phyloP scores from a whole-genome alignment of 768 basidiomycete species.

The Crepidotus variabilis region DNA sequence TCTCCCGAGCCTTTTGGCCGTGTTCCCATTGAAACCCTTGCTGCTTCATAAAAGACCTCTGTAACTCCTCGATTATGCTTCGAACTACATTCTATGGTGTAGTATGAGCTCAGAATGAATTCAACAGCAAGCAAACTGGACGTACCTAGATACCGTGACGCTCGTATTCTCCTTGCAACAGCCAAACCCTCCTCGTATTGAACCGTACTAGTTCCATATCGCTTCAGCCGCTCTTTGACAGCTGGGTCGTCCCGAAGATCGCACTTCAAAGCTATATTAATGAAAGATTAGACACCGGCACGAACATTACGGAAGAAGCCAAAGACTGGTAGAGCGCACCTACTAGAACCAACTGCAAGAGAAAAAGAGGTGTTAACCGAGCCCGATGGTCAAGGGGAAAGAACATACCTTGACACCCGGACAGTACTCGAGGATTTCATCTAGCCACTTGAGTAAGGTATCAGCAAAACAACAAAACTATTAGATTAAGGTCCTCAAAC shows the following conservation, averaged over 20 bases:
- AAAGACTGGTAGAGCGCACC: slow-evolving; percentile 46
- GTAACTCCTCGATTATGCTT: slow-evolving; percentile 94
- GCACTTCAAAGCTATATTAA: slow-evolving; percentile 79
- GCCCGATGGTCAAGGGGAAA: not conserved
- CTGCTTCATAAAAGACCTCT: slow-evolving; percentile 92
- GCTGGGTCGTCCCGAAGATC: slow-evolving; percentile 85
- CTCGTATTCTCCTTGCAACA: slow-evolving; percentile 86
- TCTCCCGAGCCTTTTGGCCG: slow-evolving; percentile 62
- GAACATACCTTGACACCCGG: slow-evolving; percentile 84
- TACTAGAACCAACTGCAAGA: slow-evolving; percentile 73
- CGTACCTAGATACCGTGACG: slow-evolving; percentile 87
- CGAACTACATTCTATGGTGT: slow-evolving; percentile 81
- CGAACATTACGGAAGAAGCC: not conserved
- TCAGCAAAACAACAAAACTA: slow-evolving; percentile 1
- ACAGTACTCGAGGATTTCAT: slow-evolving; percentile 89
- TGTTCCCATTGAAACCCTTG: slow-evolving; percentile 76
- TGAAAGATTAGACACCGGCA: not conserved
- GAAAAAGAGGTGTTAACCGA: slow-evolving; percentile 9
- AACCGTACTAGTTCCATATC: slow-evolving; percentile 67
- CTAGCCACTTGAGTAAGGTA: slow-evolving; percentile 67
- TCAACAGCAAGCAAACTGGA: slow-evolving; percentile 9
- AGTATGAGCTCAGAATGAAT: not conserved
- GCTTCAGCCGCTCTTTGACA: slow-evolving; percentile 67
- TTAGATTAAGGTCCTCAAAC: slow-evolving; percentile 29
- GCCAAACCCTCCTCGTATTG: slow-evolving; percentile 92